These are phyloP conservation scores for Lasiodiplodia sp. DNA, from an alignment of 2,329 filamentous ascomycete genomes.

Conservation along the genomic window DNA sequence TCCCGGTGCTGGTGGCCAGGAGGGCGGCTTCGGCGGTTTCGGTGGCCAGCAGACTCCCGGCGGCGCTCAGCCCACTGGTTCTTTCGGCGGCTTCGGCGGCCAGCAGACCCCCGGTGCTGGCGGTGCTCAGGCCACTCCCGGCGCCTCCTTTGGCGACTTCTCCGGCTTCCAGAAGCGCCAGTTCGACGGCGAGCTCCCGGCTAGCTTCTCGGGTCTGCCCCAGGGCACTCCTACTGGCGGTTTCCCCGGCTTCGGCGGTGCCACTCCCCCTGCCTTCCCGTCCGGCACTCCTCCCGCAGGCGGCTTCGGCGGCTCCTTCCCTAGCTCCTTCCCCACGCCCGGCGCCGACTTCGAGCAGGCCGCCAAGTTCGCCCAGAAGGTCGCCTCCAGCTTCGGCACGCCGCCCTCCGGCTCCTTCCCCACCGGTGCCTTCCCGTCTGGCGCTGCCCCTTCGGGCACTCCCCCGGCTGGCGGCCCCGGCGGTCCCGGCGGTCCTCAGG, in stretches of 20 bases:
- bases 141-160: not conserved
- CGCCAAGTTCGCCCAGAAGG: slow-evolving; percentile 15
- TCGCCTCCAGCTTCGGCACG: slow-evolving; percentile 12
- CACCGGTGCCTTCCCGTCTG: not conserved
- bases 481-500: not conserved
- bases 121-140: not conserved
- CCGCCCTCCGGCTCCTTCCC: not conserved
- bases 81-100: not conserved
- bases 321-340: not conserved
- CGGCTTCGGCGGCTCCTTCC: not conserved
- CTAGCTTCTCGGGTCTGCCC: not conserved
- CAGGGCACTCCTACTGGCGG: not conserved
- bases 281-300: not conserved
- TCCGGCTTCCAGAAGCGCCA: slow-evolving; percentile 5
- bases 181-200: not conserved
- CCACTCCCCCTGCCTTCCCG: not conserved
- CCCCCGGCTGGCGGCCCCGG: not conserved
- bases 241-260: not conserved
- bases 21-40: slow-evolving; percentile 1
- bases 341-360: slow-evolving; percentile 17
- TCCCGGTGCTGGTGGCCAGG: not conserved
- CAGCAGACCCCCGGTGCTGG: not conserved
- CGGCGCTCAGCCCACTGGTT: not conserved
- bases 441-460: not conserved
- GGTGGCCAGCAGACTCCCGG: not conserved